Evolutionary conservation across 2,329 filamentous ascomycete species (phyloP).

Genomic region (Catunica adiposa): DNA sequence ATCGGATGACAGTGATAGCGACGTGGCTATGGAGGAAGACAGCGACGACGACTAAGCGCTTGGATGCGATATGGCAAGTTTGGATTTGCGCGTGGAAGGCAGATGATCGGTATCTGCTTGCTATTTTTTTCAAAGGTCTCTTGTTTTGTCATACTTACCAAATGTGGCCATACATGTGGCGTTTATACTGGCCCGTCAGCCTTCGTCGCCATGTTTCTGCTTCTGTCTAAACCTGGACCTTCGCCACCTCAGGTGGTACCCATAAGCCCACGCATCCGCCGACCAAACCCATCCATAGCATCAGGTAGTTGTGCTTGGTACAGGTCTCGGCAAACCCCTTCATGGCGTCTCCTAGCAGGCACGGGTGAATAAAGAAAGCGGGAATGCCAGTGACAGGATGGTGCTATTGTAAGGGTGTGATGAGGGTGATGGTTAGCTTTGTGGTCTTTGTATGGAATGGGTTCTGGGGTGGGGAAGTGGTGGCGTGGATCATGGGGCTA

Average conservation of each 20-base stretch:
- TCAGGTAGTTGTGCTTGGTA: slow-evolving; percentile 53
- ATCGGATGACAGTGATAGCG: slow-evolving; percentile 52
- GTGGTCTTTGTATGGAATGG: not conserved
- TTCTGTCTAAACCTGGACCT: not conserved
- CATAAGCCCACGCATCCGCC: slow-evolving; percentile 65
- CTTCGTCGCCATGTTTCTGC: not conserved
- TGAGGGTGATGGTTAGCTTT: slow-evolving; percentile 15
- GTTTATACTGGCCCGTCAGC: not conserved
- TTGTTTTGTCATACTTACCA: not conserved
- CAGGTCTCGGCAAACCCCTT: slow-evolving; percentile 37
- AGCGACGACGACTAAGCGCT: slow-evolving; percentile 51
- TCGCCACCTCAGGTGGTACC: slow-evolving; percentile 53
- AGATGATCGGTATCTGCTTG: not conserved
- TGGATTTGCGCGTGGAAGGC: too few species aligned
- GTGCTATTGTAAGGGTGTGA: slow-evolving; percentile 34
- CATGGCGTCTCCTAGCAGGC: slow-evolving; percentile 72
- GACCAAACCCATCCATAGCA: slow-evolving; percentile 78
- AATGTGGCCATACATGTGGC: not conserved
- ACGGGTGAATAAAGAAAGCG: slow-evolving; percentile 85
- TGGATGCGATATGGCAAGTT: not conserved
- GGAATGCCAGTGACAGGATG: slow-evolving; percentile 68
- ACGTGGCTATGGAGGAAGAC: slow-evolving; percentile 53
- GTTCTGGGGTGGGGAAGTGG: not conserved
- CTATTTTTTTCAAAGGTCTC: not conserved
- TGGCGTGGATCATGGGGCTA: not conserved